Evolutionary conservation across 768 basidiomycete genomes (phyloP), one percentile per base, ranked within the genome.

Genomic region (Mycena sanguinolenta): DNA sequence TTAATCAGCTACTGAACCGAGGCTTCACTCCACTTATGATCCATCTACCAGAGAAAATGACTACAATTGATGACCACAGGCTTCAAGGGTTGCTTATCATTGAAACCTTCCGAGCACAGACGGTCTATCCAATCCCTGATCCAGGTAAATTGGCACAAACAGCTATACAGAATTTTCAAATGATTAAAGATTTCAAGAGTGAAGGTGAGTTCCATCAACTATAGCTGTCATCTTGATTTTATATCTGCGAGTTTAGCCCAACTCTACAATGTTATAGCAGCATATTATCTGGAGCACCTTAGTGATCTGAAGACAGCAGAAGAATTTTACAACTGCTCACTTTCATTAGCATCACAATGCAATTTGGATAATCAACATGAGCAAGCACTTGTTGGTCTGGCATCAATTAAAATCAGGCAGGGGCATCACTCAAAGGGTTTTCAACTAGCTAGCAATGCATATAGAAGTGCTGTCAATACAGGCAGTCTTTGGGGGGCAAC

Each of bases 251-350:
- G 7, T 14, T 8, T 25, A 52, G 50, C 50, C n/a, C 50, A 6
- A 27, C 6, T 52, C 9, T 52, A 52, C n/a, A 17, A 21, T 27
- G 58, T 27, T 23, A 38, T 50, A 39, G 65, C 30, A 52, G 32
- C 46, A 23, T 60, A 67, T 60, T 17, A 52, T 17, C n/a, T 38
- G 5, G 57, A n/a, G n/a, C n/a, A n/a, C n/a, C n/a, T n/a, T n/a
- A n/a, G n/a, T n/a, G n/a, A n/a, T n/a, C n/a, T n/a, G n/a, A n/a
- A n/a, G n/a, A n/a, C n/a, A n/a, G n/a, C n/a, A n/a, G n/a, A n/a
- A n/a, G n/a, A n/a, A n/a, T n/a, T n/a, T n/a, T n/a, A n/a, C n/a
- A n/a, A n/a, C n/a, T n/a, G n/a, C n/a, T n/a, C n/a, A n/a, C n/a
- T n/a, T n/a, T n/a, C n/a, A n/a, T n/a, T n/a, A n/a, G n/a, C n/a